Base-by-base conservation (phyloP, 371 early-diverging fungal genomes). In the Mucor lusitanicus region DNA sequence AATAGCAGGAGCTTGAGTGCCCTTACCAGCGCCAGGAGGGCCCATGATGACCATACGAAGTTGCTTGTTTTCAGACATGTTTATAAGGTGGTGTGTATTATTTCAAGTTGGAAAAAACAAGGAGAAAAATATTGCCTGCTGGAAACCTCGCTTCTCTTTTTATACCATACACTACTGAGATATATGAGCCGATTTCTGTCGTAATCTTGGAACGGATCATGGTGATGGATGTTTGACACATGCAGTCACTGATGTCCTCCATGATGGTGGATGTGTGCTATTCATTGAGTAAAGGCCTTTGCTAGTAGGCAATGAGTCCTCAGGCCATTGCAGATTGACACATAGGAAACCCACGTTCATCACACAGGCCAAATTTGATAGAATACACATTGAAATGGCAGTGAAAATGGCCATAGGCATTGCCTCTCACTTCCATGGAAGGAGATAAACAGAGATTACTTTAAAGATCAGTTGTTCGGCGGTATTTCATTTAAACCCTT, bases 1-100 rank as follows among this genome's bases (percentile, higher is more conserved):
- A 85, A 99, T 95, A 59, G 82, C 83, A 59, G 97, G 97, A 25
- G 98, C 93, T 88, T 99, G 99, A 64, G 99, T 99, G 39, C 99
- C 99, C 88, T 99, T 99, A 90, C 97, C 98, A 57, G 97, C 91
- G 76, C 95, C 95, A 64, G 98, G 99, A 54, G 99, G 97, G 59
- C 99, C 99, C 92, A 98, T 94, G 84, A 98, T 90, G 81, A 98
- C 91, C 95, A 92, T 92, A 78, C 94, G 90, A 55, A 93, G 84
- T 61, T 73, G 72, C 58, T 79, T 60, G 65, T 78, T 78, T 50
- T 78, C 78, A 35, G 75, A 58, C 44, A 77, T 77, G 7, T 70
- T 71, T 42, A 68, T 70, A 35, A 35, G 37, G 37, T 9, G 79
- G 70, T 76, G 79, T 30, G n/a, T n/a, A 74, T 69, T 83, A 35